A percentile compares a stretch with the other conserved stretches of the same genome.
These are phyloP conservation scores for Lippia alba DNA, from an alignment of 305 asterid genomes.

Conservation along the genomic window DNA sequence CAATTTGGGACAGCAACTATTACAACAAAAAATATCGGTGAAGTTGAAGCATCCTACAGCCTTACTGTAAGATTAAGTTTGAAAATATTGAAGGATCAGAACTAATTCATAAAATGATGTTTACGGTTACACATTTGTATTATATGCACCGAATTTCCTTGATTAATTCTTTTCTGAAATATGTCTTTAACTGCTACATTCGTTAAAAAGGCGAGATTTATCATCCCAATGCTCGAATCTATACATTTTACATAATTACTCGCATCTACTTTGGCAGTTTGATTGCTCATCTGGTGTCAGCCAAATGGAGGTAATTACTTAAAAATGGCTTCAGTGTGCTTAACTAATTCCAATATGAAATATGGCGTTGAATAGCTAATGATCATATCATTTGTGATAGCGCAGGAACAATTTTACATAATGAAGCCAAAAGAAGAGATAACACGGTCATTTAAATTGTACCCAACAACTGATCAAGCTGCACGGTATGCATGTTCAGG, in stretches of 20 bases:
- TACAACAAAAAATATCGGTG: constrained; percentile 84
- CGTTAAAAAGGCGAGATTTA: no score
- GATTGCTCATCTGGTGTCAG: constrained; percentile 93
- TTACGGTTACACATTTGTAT: neutral
- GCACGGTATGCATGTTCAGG: constrained; percentile 88
- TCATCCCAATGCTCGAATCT: constrained; percentile 5
- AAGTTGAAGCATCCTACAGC: constrained; percentile 96
- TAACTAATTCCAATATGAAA: constrained; percentile 5
- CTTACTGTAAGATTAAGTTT: constrained; percentile 68
- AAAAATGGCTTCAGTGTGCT: neutral
- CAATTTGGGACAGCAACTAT: constrained; percentile 89
- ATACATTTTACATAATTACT: constrained; percentile 1
- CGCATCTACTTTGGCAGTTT: constrained; percentile 53
- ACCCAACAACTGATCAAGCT: constrained; percentile 94
- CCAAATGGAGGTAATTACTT: constrained; percentile 83
- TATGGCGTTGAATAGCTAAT: constrained; percentile 11
- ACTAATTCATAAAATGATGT: neutral
- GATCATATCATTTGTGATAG: constrained; percentile 27
- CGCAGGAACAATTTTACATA: constrained; percentile 89
- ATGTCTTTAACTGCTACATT: no score
- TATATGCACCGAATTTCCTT: constrained; percentile 3
- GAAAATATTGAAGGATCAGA: constrained; percentile 12
- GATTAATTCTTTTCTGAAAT: neutral
- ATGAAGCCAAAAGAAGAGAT: constrained; percentile 86
- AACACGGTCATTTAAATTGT: constrained; percentile 82